Conservation (phyloP, 805 yeast species). For the Brettanomyces custersianus region DNA sequence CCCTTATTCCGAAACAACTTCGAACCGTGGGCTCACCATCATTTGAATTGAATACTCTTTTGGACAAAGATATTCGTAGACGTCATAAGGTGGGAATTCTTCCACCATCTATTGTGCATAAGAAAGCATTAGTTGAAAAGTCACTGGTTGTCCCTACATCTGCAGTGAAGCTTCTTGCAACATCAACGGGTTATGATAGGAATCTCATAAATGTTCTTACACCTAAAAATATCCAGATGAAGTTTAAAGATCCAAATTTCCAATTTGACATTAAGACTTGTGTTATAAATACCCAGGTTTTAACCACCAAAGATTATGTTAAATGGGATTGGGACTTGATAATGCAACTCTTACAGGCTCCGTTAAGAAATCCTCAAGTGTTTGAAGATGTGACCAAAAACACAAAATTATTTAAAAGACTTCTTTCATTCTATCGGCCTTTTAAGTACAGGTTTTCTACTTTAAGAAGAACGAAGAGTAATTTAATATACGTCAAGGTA, state of each 20-base stretch:
- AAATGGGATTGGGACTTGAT: conserved; percentile 86
- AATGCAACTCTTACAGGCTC: conserved; percentile 70
- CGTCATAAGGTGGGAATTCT: conserved; percentile 13
- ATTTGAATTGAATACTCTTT: conserved; percentile 18
- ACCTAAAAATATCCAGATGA: background rate
- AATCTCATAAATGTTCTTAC: background rate
- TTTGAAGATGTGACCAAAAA: conserved; percentile 70
- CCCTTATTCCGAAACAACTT: conserved; percentile 43
- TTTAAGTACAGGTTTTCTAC: conserved; percentile 73
- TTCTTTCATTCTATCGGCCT: conserved; percentile 84
- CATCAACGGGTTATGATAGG: background rate
- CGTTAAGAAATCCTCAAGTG: conserved; percentile 60
- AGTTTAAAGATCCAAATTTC: conserved; percentile 15
- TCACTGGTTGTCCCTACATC: conserved; percentile 1
- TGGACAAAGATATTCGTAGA: conserved; percentile 21
- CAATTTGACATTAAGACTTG: conserved; percentile 60
- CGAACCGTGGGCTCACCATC: conserved; percentile 16
- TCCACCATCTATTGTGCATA: conserved; percentile 10
- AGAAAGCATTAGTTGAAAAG: background rate
- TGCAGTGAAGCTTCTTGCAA: background rate
- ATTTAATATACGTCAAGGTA: conserved; percentile 52
- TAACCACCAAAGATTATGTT: conserved; percentile 67
- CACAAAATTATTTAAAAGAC: conserved; percentile 78
- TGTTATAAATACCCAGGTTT: conserved; percentile 59
- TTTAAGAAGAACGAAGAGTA: conserved; percentile 38